Evolutionary conservation across 495 filamentous ascomycete species (phyloP).

Genomic region (Penicillium cinerascens): DNA sequence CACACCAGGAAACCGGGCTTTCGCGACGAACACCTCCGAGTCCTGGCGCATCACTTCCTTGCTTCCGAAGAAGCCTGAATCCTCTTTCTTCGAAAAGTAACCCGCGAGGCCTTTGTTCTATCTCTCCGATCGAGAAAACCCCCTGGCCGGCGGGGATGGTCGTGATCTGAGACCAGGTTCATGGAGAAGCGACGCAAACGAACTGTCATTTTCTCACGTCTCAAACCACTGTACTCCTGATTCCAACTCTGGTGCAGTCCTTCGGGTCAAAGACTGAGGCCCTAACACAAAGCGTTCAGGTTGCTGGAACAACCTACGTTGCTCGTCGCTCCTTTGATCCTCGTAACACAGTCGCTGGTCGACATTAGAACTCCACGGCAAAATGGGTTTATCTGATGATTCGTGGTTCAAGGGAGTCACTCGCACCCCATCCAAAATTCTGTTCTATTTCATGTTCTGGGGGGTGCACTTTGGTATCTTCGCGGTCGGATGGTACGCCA

Average conservation of each 20-base stretch:
- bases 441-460: slow-evolving; percentile 88
- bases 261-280: neutral
- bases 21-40: neutral
- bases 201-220: neutral
- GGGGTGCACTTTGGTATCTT: slow-evolving; percentile 78
- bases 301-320: slow-evolving; percentile 28
- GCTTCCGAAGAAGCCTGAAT: neutral
- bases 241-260: neutral
- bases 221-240: neutral
- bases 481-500: slow-evolving; percentile 77
- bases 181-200: slow-evolving; percentile 20
- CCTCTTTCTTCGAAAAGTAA: neutral
- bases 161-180: slow-evolving; percentile 8
- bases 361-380: slow-evolving; percentile 12
- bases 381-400: slow-evolving; percentile 13
- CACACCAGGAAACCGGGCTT: neutral
- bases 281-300: slow-evolving; percentile 2
- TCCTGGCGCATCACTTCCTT: neutral
- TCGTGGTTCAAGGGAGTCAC: slow-evolving; percentile 46
- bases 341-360: slow-evolving; percentile 19
- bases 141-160: slow-evolving; percentile 1
- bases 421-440: slow-evolving; percentile 60
- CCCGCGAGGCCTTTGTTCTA: neutral
- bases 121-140: neutral
- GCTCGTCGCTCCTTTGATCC: slow-evolving; percentile 22